phyloP scores from a whole-genome alignment of 2,329 filamentous ascomycete genomes.

The Aureobasidium vineae region DNA sequence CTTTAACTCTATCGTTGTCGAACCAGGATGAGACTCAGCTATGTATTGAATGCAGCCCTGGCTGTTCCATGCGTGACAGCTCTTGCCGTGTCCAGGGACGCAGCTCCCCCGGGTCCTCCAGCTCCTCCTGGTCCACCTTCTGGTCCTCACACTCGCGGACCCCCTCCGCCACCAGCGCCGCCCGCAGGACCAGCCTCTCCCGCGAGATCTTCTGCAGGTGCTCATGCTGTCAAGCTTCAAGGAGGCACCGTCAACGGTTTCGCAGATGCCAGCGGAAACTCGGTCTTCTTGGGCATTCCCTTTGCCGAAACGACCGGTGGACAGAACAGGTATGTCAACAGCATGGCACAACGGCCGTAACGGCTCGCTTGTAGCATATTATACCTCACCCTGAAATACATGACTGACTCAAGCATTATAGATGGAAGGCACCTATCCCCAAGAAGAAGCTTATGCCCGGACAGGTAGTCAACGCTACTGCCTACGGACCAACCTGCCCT shows the following conservation, averaged over 20 bases:
- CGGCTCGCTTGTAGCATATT: background rate
- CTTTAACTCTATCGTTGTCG: background rate
- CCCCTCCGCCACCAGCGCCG: background rate
- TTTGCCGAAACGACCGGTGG: slow-evolving; percentile 45
- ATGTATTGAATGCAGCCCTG: slow-evolving; percentile 14
- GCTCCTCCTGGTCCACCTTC: slow-evolving; percentile 4
- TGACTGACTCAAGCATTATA: slow-evolving; percentile 13
- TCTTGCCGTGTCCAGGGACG: slow-evolving; percentile 1
- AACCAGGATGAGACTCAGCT: slow-evolving; percentile 16
- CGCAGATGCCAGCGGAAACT: slow-evolving; percentile 28
- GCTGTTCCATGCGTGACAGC: slow-evolving; percentile 20
- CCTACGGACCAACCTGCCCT: slow-evolving; percentile 19
- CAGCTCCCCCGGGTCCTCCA: slow-evolving; percentile 2
- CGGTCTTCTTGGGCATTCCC: slow-evolving; percentile 44
- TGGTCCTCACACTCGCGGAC: background rate
- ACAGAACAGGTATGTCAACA: slow-evolving; percentile 38
- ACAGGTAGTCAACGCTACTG: slow-evolving; percentile 8
- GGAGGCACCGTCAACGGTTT: slow-evolving; percentile 27
- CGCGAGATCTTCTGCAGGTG: too few species aligned
- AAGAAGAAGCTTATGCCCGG: slow-evolving; percentile 5
- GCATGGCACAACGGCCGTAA: slow-evolving; percentile 3
- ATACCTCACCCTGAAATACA: background rate
- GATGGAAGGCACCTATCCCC: slow-evolving; percentile 36
- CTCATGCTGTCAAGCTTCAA: background rate
- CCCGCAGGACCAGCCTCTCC: background rate